Conservation (phyloP, 2,329 filamentous ascomycete genomes). For the Chaetomium globosum region DNA sequence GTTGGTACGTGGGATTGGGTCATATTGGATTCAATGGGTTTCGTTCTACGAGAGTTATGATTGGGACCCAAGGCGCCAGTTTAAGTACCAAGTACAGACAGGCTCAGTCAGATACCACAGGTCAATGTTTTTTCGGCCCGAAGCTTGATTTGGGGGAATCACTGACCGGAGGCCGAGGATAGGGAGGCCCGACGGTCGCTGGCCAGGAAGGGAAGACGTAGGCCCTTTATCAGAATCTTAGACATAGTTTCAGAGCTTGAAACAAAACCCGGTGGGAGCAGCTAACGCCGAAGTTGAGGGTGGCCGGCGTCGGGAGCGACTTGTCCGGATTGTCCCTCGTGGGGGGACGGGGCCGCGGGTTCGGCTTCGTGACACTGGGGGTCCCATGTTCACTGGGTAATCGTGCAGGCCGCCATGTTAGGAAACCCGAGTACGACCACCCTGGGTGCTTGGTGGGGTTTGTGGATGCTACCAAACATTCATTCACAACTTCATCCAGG, state of each 20-base stretch:
- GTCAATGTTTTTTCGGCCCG: neutral
- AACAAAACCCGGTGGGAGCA: neutral
- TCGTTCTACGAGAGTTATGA: neutral
- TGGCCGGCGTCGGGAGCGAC: too few relatives aligned
- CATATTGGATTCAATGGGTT: conserved; percentile 3
- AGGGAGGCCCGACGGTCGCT: neutral
- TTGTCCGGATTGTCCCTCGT: too few relatives aligned
- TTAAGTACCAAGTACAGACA: neutral
- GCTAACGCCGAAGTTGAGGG: neutral
- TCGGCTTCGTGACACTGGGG: too few relatives aligned
- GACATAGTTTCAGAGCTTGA: neutral
- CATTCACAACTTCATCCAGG: too few relatives aligned
- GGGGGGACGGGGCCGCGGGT: too few relatives aligned
- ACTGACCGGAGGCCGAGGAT: neutral
- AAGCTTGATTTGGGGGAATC: neutral
- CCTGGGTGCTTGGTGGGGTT: too few relatives aligned
- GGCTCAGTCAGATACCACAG: neutral
- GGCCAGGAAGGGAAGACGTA: neutral
- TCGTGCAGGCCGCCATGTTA: too few relatives aligned
- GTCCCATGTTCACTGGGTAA: too few relatives aligned
- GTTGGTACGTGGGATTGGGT: neutral
- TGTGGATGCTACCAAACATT: too few relatives aligned
- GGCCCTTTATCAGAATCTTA: neutral
- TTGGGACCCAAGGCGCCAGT: neutral
- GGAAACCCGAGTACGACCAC: too few relatives aligned